These are phyloP conservation scores for Aegilops speltoides DNA, from an alignment of 176 grass and related monocot species.

Conservation along the genomic window DNA sequence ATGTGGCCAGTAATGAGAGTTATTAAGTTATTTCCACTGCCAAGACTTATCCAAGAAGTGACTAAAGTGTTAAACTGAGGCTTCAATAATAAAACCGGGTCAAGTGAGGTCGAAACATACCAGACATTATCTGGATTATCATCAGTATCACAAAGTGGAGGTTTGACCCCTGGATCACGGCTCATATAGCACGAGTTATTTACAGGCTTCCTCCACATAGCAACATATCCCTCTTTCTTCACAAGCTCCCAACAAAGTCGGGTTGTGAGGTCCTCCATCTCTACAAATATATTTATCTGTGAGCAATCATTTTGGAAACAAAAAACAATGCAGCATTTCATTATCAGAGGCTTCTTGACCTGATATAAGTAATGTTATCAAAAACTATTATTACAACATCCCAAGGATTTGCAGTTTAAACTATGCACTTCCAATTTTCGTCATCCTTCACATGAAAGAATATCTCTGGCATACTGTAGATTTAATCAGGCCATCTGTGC, in stretches of 20 bases:
- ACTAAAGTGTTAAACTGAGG: neutral
- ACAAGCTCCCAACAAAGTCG: conserved; percentile 85
- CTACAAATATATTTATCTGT: conserved; percentile 43
- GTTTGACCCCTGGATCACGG: conserved; percentile 53
- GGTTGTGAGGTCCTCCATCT: conserved; percentile 86
- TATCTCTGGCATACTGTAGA: neutral
- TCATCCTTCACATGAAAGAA: conserved; percentile 10
- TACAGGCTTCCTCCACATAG: conserved; percentile 86
- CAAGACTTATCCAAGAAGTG: neutral
- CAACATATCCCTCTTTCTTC: conserved; percentile 93
- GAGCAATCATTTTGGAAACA: conserved; percentile 18
- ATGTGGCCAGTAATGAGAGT: neutral
- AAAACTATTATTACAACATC: conserved; percentile 24
- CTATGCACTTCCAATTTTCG: neutral
- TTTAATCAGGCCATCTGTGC: neutral
- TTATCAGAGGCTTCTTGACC: neutral
- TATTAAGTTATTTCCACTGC: neutral
- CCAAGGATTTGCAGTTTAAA: conserved; percentile 13
- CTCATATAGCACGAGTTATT: conserved; percentile 75
- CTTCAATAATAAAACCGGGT: conserved; percentile 3
- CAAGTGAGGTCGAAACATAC: conserved; percentile 43
- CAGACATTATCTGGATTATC: conserved; percentile 79
- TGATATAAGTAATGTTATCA: neutral
- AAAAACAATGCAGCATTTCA: neutral
- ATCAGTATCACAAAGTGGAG: conserved; percentile 59